Evolutionary conservation across 2,329 filamentous ascomycete species (phyloP).

Genomic region (Penicillium sp.): DNA sequence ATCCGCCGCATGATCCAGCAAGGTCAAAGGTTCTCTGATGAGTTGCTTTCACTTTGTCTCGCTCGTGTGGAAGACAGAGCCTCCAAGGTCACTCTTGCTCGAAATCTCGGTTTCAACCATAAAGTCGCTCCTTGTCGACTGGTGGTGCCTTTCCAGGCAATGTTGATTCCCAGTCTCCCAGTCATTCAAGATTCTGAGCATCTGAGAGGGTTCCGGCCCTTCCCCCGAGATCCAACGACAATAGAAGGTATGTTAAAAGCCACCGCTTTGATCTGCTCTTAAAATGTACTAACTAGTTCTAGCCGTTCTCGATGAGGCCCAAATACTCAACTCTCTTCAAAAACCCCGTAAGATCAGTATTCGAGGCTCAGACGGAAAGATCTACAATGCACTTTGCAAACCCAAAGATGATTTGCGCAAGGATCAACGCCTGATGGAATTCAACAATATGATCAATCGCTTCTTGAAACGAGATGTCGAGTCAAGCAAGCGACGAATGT

Average conservation of each 20-base stretch:
- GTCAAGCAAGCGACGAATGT: conserved; percentile 85
- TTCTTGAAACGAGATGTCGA: conserved; percentile 91
- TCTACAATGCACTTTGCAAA: conserved; percentile 92
- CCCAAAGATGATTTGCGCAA: conserved; percentile 97
- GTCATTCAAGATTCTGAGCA: conserved; percentile 70
- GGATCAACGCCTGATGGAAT: conserved; percentile 98
- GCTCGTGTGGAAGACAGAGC: conserved; percentile 75
- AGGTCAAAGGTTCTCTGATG: conserved; percentile 82
- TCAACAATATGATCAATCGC: conserved; percentile 97
- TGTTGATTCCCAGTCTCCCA: conserved; percentile 81
- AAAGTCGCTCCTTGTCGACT: conserved; percentile 80
- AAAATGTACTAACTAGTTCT: conserved; percentile 27
- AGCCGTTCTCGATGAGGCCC: conserved; percentile 81
- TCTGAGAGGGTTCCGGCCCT: conserved; percentile 77
- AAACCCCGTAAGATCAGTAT: conserved; percentile 90
- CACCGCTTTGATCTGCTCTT: not conserved
- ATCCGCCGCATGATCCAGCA: conserved; percentile 74
- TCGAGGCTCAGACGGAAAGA: conserved; percentile 83
- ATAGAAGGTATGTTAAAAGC: conserved; percentile 60
- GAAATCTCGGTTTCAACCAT: conserved; percentile 82
- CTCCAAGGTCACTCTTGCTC: conserved; percentile 74
- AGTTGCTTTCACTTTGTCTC: conserved; percentile 80
- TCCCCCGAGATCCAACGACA: conserved; percentile 83
- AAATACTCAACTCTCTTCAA: conserved; percentile 88
- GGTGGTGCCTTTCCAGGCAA: conserved; percentile 87